Evolutionary conservation across 352 stramenopile genomes (phyloP), one percentile per base, ranked within the genome.

Genomic region (Globisporangium rhizosaccharum): DNA sequence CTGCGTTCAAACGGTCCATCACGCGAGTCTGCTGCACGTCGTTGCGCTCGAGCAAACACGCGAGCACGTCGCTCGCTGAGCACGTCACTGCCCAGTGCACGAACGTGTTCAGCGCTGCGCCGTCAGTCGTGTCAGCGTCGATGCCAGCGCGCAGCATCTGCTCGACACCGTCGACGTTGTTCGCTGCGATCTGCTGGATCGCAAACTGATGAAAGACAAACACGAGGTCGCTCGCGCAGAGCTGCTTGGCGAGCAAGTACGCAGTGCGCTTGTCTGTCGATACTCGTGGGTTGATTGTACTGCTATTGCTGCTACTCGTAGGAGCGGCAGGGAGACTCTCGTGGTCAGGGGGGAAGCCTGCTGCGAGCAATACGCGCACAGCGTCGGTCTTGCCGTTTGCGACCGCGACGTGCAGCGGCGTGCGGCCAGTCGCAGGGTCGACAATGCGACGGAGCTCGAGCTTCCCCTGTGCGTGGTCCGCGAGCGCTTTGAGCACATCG

Each of bases 131-230:
- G 17, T 61, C 65, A 2, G 83, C 59, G 14, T 79, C 71, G 33
- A 92, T 66, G 15, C 85, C 85, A 6, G 82, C 76, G 1, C 52
- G 26, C n/a, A 95, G 71, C 62, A 95, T 66, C 44, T 79, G 70
- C 58, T 62, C 59, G 26, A 95, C 79, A 45, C 75, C 75, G 1
- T 65, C 44, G 2, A 82, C 71, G 62, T 85, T 67, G 52, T 93
- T 80, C 18, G 73, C 72, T 23, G 85, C 85, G 36, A 95, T 71
- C 50, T 95, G 76, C 58, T 95, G 85, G 48, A 95, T 83, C n/a
- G 83, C 64, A 62, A 92, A 95, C 66, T 95, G 85, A 57, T 90
- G 81, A 57, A 95, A 95, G 26, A 92, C 83, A 53, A 86, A 73
- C 30, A 95, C 52, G 25, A 92, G 64, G 39, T 92, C 79, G 37